Percentiles rank a stretch among this genome's conserved stretches.
Evolutionary conservation across 495 filamentous ascomycete species (phyloP).

Genomic region (Penicillium verhagenii): DNA sequence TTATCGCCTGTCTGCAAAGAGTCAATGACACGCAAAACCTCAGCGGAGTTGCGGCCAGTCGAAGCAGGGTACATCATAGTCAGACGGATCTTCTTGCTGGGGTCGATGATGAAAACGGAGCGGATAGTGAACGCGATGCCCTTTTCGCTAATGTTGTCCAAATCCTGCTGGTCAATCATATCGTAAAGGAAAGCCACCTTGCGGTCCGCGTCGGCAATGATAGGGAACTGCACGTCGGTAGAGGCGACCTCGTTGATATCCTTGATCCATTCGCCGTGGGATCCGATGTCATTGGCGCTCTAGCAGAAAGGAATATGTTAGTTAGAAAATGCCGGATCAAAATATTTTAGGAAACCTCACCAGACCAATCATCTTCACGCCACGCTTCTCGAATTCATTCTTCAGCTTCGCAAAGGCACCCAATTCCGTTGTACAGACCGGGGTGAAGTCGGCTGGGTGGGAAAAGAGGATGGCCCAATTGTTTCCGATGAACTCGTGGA

Average conservation of each 20-base stretch:
- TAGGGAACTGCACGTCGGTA: slow-evolving; percentile 83
- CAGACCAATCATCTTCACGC: slow-evolving; percentile 67
- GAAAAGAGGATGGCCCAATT: slow-evolving; percentile 68
- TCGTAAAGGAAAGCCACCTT: slow-evolving; percentile 91
- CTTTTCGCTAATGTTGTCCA: slow-evolving; percentile 90
- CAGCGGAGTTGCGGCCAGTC: slow-evolving; percentile 93
- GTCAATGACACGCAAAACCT: slow-evolving; percentile 93
- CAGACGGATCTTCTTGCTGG: slow-evolving; percentile 94
- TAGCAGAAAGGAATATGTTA: slow-evolving; percentile 7
- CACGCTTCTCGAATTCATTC: slow-evolving; percentile 59
- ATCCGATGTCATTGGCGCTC: slow-evolving; percentile 52
- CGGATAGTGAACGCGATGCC: slow-evolving; percentile 98
- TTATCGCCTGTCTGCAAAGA: slow-evolving; percentile 97
- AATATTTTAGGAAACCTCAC: slow-evolving; percentile 32
- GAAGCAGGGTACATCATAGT: slow-evolving; percentile 97
- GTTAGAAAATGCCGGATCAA: slow-evolving; percentile 48
- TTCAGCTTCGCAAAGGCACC: slow-evolving; percentile 65
- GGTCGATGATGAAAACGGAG: slow-evolving; percentile 98
- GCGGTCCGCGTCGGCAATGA: slow-evolving; percentile 95
- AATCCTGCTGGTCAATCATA: slow-evolving; percentile 89
- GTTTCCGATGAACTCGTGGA: slow-evolving; percentile 58
- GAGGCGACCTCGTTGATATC: slow-evolving; percentile 93
- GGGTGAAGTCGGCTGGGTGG: slow-evolving; percentile 69
- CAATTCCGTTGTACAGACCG: slow-evolving; percentile 69
- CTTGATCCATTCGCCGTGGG: slow-evolving; percentile 76